A percentile compares a stretch with the other conserved stretches of the same genome.
Conservation (phyloP, 306 rosid species). For the Medicago ruthenica region DNA sequence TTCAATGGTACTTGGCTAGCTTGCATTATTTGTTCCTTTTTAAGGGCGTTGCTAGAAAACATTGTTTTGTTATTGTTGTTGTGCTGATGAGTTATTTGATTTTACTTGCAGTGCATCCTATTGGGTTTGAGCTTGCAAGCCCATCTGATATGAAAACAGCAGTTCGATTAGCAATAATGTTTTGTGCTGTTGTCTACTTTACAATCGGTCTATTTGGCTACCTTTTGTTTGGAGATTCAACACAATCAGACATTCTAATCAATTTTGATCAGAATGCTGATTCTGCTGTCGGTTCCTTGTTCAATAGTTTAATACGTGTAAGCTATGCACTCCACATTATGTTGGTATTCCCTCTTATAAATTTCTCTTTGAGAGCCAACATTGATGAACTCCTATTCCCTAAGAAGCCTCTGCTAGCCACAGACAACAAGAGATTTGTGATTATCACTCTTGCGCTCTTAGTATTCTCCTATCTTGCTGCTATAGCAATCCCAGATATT, state of each 20-base stretch:
- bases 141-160: conserved; percentile 76
- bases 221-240: conserved; percentile 86
- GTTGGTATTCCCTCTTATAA: conserved; percentile 84
- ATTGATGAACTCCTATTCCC: conserved; percentile 83
- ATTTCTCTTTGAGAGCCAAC: conserved; percentile 85
- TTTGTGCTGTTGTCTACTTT: conserved; percentile 72
- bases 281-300: conserved; percentile 62
- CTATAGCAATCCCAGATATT: conserved; percentile 84
- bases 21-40: not conserved
- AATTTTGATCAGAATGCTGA: conserved; percentile 73
- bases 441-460: conserved; percentile 59
- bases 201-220: conserved; percentile 84
- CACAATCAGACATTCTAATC: conserved; percentile 75
- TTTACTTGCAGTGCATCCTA: conserved; percentile 80
- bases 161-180: conserved; percentile 70
- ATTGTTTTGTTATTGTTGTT: not conserved
- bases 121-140: conserved; percentile 77
- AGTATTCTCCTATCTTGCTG: conserved; percentile 71
- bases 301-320: conserved; percentile 69
- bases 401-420: conserved; percentile 53
- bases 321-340: conserved; percentile 91
- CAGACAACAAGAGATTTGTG: conserved; percentile 78
- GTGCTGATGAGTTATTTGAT: conserved; percentile 30
- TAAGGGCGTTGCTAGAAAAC: not conserved
- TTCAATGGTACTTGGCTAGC: conserved; percentile 62